These are phyloP conservation scores for Fomitopsis palustris DNA, from an alignment of 1,284 basidiomycete species.

Conservation along the genomic window DNA sequence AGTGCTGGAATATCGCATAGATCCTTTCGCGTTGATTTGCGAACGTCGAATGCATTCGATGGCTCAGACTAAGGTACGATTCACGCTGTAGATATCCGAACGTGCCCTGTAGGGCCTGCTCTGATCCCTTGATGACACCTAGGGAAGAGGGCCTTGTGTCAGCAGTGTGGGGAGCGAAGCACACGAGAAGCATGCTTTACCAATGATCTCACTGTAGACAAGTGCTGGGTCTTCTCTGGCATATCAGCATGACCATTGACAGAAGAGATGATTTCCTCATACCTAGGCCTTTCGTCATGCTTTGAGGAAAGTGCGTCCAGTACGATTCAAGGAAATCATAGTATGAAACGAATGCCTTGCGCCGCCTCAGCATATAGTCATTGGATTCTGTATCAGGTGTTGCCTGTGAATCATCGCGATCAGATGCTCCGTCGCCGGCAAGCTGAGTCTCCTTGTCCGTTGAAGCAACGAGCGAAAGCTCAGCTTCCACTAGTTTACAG, in stretches of 20 bases:
- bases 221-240: slow-evolving; percentile 48
- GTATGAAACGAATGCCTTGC: slow-evolving; percentile 40
- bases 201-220: slow-evolving; percentile 67
- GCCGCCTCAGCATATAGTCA: slow-evolving; percentile 24
- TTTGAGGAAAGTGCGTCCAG: slow-evolving; percentile 62
- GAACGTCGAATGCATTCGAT: slow-evolving; percentile 52
- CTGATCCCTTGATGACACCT: slow-evolving; percentile 71
- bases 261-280: slow-evolving; percentile 11
- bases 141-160: neutral
- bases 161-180: too few relatives aligned
- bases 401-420: neutral
- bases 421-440: neutral
- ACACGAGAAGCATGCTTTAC: slow-evolving; percentile 27
- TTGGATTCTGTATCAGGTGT: slow-evolving; percentile 8
- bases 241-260: too few relatives aligned
- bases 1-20: slow-evolving; percentile 55
- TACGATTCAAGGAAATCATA: slow-evolving; percentile 49
- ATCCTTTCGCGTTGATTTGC: slow-evolving; percentile 43
- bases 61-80: slow-evolving; percentile 45
- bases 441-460: neutral
- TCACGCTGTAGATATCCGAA: slow-evolving; percentile 39
- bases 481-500: slow-evolving; percentile 26
- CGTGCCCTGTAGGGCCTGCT: slow-evolving; percentile 36
- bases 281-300: slow-evolving; percentile 54
- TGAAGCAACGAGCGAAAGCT: slow-evolving; percentile 5